These are phyloP conservation scores for Mediolabrus comicus DNA, from an alignment of 108 stramenopile species.

Conservation along the genomic window DNA sequence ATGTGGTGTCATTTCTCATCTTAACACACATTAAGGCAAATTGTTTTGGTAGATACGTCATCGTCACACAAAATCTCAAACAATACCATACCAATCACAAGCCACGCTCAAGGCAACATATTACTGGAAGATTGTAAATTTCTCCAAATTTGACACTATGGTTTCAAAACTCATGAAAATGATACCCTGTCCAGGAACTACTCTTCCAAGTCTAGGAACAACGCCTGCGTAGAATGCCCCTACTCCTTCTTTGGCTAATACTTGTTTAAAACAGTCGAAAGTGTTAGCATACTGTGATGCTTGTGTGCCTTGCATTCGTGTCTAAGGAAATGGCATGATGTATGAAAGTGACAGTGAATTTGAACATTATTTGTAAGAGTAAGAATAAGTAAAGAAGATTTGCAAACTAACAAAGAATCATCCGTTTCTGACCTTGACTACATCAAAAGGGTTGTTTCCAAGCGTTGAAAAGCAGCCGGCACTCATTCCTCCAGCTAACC, in stretches of 20 bases:
- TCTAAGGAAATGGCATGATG: conserved; percentile 24
- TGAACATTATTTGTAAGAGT: background rate
- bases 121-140: conserved; percentile 57
- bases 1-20: no score
- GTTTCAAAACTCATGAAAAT: conserved; percentile 97
- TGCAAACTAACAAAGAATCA: background rate
- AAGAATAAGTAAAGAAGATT: background rate
- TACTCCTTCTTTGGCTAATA: conserved; percentile 86
- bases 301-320: conserved; percentile 95
- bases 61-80: no score
- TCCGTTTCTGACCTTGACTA: conserved; percentile 77
- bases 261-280: conserved; percentile 91
- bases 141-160: conserved; percentile 75
- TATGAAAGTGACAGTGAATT: background rate
- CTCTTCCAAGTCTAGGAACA: conserved; percentile 90
- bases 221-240: conserved; percentile 93
- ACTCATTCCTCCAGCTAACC: conserved; percentile 95
- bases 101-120: background rate
- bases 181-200: conserved; percentile 97
- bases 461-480: conserved; percentile 96
- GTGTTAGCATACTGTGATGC: conserved; percentile 85
- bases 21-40: background rate
- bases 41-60: no score
- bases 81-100: no score
- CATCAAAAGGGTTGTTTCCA: conserved; percentile 97